Conservation (phyloP, 331 rosid genomes). For the Quercus tomentella region DNA sequence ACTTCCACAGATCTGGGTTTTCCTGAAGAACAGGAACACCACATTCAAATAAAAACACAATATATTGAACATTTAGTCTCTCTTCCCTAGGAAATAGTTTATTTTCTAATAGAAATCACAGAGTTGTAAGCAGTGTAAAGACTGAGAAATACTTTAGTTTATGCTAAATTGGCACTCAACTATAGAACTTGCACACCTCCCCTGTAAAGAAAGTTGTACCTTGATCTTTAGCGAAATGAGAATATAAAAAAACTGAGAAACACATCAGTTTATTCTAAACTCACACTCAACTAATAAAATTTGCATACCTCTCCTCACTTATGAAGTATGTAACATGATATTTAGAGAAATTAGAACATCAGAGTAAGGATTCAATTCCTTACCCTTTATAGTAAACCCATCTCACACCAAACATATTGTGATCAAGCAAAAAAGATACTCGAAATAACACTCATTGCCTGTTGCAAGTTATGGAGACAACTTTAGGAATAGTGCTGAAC, state of each 20-base stretch:
- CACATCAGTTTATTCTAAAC: background rate
- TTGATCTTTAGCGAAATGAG: background rate
- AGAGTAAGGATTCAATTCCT: background rate
- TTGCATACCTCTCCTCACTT: background rate
- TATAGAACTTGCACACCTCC: background rate
- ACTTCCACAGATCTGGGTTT: slow-evolving; percentile 90
- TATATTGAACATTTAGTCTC: background rate
- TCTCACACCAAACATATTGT: background rate
- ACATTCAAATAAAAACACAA: background rate
- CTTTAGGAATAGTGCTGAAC: background rate
- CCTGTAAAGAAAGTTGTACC: background rate
- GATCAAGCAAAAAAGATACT: slow-evolving; percentile 3
- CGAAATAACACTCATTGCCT: background rate
- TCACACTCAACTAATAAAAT: background rate
- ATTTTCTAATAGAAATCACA: background rate
- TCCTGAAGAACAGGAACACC: slow-evolving; percentile 45
- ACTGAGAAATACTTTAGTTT: background rate
- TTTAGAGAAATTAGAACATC: background rate
- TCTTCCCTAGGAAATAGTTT: background rate
- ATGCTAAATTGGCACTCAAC: background rate
- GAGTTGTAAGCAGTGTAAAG: background rate
- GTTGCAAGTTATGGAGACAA: background rate
- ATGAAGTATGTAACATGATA: background rate
- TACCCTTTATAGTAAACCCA: background rate
- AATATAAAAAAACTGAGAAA: background rate